A percentile compares a stretch with the other conserved stretches of the same genome.
Conservation (phyloP, 768 basidiomycete species). For the Tylopilus subfusipes region DNA sequence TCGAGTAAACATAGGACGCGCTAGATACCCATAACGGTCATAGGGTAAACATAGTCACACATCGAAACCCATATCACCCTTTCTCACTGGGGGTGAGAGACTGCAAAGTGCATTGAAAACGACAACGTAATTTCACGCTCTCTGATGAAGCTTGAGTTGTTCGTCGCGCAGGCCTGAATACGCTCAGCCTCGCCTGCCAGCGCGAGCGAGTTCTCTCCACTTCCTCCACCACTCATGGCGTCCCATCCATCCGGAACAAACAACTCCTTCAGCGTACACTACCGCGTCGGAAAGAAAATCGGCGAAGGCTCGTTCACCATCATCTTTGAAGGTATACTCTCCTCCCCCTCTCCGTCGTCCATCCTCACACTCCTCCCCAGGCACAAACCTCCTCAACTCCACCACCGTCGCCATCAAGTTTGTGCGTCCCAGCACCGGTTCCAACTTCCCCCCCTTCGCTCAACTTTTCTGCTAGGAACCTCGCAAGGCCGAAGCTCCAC, state of each 20-base stretch:
- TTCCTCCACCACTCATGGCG: constrained; percentile 42
- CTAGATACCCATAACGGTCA: too few species aligned
- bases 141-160: too few species aligned
- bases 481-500: constrained; percentile 93
- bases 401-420: constrained; percentile 99
- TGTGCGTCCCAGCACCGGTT: constrained; percentile 54
- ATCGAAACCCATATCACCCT: too few species aligned
- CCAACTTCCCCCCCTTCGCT: neutral
- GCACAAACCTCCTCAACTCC: constrained; percentile 95
- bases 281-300: constrained; percentile 98
- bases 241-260: constrained; percentile 56
- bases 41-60: too few species aligned
- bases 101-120: too few species aligned
- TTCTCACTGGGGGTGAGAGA: too few species aligned
- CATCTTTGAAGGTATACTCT: constrained; percentile 74
- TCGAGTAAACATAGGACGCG: too few species aligned
- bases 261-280: constrained; percentile 93
- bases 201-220: constrained; percentile 10
- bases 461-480: constrained; percentile 58
- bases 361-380: constrained; percentile 39
- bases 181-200: constrained; percentile 25
- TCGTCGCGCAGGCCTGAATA: constrained; percentile 26
- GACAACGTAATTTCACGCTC: too few species aligned
- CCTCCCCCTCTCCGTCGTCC: neutral
- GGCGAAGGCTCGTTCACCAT: constrained; percentile 99